Evolutionary conservation across 768 basidiomycete species (phyloP).

Genomic region (Boletus rubescentipes): DNA sequence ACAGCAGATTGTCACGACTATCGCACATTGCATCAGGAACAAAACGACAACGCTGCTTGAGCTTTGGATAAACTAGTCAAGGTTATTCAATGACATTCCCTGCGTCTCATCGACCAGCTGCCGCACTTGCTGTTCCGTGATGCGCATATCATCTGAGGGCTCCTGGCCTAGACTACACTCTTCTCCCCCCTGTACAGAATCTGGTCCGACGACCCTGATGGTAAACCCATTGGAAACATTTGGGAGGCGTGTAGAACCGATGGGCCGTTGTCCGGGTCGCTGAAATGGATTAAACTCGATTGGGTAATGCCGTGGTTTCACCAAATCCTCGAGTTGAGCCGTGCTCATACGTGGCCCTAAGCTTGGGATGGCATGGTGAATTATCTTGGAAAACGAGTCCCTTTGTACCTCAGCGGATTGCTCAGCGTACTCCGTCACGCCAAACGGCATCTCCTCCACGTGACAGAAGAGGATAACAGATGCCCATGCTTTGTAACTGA

Average conservation of each 20-base stretch:
- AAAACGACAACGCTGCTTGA: not conserved
- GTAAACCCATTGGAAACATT: conserved; percentile 35
- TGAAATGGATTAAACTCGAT: conserved; percentile 36
- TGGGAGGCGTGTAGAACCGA: conserved; percentile 27
- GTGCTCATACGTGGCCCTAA: conserved; percentile 25
- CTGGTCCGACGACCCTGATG: conserved; percentile 25
- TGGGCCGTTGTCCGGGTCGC: conserved; percentile 31
- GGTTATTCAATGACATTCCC: conserved; percentile 25
- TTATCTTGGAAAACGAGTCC: conserved; percentile 31
- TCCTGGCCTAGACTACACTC: not conserved
- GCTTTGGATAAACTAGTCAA: conserved; percentile 22
- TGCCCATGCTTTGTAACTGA: conserved; percentile 38
- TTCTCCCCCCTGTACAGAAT: conserved; percentile 2
- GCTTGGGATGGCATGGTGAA: conserved; percentile 25
- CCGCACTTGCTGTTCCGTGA: conserved; percentile 3
- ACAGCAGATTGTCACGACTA: conserved; percentile 7
- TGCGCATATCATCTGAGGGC: not conserved
- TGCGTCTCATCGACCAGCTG: conserved; percentile 14
- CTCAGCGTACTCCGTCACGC: conserved; percentile 37
- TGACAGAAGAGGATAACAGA: conserved; percentile 34
- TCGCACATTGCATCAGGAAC: not conserved
- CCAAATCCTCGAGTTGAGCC: conserved; percentile 22
- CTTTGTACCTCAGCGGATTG: conserved; percentile 34
- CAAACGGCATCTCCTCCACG: conserved; percentile 32
- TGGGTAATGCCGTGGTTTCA: conserved; percentile 27